Evolutionary conservation across 2,329 filamentous ascomycete species (phyloP).

Genomic region (Aspergillus sp.): DNA sequence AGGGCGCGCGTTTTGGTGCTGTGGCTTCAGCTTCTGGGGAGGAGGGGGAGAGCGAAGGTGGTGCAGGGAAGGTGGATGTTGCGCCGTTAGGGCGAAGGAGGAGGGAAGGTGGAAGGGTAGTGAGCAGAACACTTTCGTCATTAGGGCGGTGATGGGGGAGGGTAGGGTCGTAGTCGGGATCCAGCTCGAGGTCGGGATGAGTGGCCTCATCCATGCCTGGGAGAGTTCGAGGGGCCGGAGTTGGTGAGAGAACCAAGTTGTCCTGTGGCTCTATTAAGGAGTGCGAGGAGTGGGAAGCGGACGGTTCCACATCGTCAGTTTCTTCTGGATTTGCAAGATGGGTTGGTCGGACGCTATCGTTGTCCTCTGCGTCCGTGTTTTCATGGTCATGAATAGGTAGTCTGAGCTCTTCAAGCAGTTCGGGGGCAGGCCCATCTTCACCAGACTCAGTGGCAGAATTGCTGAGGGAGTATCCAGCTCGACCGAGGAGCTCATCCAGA

Average conservation of each 20-base stretch:
- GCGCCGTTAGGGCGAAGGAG: constrained; percentile 40
- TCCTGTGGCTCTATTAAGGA: constrained; percentile 8
- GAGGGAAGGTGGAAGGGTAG: constrained; percentile 29
- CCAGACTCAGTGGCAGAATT: constrained; percentile 23
- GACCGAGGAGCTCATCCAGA: constrained; percentile 44
- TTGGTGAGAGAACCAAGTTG: constrained; percentile 10
- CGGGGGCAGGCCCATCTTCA: constrained; percentile 22
- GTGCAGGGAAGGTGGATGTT: constrained; percentile 32
- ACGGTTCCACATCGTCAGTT: constrained; percentile 11
- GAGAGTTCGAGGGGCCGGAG: constrained; percentile 2
- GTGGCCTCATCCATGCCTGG: constrained; percentile 13
- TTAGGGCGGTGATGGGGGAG: constrained; percentile 49
- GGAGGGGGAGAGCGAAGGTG: constrained; percentile 29
- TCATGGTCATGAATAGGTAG: constrained; percentile 22
- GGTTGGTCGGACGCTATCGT: constrained; percentile 21
- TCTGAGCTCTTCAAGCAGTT: constrained; percentile 17
- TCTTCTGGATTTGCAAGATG: constrained; percentile 24
- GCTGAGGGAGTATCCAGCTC: constrained; percentile 40
- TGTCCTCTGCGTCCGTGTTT: constrained; percentile 3
- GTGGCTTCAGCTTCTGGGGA: constrained; percentile 35
- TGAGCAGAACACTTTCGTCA: constrained; percentile 23
- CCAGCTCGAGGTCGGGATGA: constrained; percentile 2
- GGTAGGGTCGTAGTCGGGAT: constrained; percentile 40
- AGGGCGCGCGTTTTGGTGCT: constrained; percentile 34
- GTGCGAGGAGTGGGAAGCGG: background rate